A percentile compares a stretch with the other conserved stretches of the same genome.
These are phyloP conservation scores for Fusarium papillatum DNA, from an alignment of 2,329 filamentous ascomycete genomes.

Conservation along the genomic window DNA sequence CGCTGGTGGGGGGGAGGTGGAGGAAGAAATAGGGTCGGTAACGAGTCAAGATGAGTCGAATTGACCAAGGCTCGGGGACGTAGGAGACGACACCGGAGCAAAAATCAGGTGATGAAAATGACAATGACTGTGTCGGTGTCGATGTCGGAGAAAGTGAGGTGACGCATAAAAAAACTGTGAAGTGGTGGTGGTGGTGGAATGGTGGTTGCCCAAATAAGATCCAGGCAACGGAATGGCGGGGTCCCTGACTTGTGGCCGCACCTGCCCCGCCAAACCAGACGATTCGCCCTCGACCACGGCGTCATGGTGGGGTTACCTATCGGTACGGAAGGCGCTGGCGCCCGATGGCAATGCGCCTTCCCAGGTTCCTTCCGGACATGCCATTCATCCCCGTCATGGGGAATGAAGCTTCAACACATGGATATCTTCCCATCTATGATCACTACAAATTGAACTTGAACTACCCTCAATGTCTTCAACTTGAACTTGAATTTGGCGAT, in stretches of 20 bases:
- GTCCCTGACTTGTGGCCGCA: constrained; percentile 34
- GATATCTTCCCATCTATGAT: neutral
- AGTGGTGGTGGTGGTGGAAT: constrained; percentile 33
- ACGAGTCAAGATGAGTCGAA: constrained; percentile 15
- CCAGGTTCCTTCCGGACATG: neutral
- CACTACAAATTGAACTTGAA: neutral
- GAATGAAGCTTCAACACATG: neutral
- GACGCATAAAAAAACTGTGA: constrained; percentile 42
- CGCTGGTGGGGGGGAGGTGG: constrained; percentile 5
- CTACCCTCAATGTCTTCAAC: neutral
- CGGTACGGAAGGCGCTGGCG: constrained; percentile 6
- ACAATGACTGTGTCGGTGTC: constrained; percentile 39
- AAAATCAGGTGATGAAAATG: constrained; percentile 33
- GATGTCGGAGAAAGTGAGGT: constrained; percentile 34
- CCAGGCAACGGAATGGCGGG: constrained; percentile 32
- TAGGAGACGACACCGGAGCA: constrained; percentile 21
- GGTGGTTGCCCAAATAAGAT: constrained; percentile 25
- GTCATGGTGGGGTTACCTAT: constrained; percentile 41
- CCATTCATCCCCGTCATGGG: neutral
- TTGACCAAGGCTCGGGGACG: constrained; percentile 11
- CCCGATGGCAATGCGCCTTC: neutral
- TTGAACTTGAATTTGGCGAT: neutral
- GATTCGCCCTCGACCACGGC: constrained; percentile 30
- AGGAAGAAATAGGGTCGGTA: constrained; percentile 13
- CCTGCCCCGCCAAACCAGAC: constrained; percentile 42